Evolutionary conservation across 1,139 yeast genomes (phyloP), one percentile per base, ranked within the genome.

Genomic region (Candida sanyaensis): DNA sequence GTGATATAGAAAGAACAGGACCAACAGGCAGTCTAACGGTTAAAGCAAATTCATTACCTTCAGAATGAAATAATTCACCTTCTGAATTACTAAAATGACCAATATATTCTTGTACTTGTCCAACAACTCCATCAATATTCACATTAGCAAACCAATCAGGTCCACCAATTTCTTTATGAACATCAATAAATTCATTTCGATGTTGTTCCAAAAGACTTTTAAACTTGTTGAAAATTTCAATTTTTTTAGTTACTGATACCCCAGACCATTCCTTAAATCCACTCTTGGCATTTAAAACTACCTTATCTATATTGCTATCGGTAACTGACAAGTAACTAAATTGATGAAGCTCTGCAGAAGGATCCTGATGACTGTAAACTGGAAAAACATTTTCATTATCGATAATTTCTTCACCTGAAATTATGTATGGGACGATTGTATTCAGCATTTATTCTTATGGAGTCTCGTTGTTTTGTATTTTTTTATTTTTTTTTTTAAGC

Each of bases 1-100:
- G 75, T 5, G 79, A 62, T 2, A 76, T 69, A 9, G 79, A 63
- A 37, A 75, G 56, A 0, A 77, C 76, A 0, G 79, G 75, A 1
- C 81, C 81, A 21, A 73, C 49, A 0, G 81, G 80, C 38, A 66
- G 64, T 38, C 63, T 66, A 6, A 66, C 43, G 0, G 65, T 66
- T 43, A 72, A 43, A 0, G 77, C 66, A 28, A 72, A 59, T 21
- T 66, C 65, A 9, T 60, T 51, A 11, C 32, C 41, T 3, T 47
- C 45, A 7, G 65, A 48, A 47, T 62, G 55, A 9, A 65, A 51
- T 8, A 61, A 52, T 32, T 50, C 53, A 1, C 75, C 78, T 4
- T 53, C 54, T 2, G 67, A 58, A 9, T 50, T 48, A 3, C 66
- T 51, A 17, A 62, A 47, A 10, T 56, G 59, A 11, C 49, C 47